These are phyloP conservation scores for Telfairia occidentalis DNA, from an alignment of 331 rosid species.

Conservation along the genomic window DNA sequence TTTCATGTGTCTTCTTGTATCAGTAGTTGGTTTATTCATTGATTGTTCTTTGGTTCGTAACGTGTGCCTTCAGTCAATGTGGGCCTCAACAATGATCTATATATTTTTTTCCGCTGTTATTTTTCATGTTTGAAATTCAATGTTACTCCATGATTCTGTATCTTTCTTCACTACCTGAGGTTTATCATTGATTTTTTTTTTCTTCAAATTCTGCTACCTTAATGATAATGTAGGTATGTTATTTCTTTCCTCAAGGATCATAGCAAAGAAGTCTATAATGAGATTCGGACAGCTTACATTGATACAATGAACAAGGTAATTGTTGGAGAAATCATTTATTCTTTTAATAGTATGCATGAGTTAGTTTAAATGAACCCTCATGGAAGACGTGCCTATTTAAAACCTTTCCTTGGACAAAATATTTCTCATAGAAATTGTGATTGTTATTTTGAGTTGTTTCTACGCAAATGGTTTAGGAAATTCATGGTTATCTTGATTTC, in stretches of 20 bases:
- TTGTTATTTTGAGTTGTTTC: not conserved
- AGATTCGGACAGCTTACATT: slow-evolving; percentile 83
- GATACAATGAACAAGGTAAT: slow-evolving; percentile 95
- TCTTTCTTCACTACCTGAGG: not conserved
- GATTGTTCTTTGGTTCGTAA: not conserved
- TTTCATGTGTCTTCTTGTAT: not conserved
- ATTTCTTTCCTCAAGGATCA: slow-evolving; percentile 85
- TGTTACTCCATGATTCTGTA: slow-evolving; percentile 2
- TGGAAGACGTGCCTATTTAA: not conserved
- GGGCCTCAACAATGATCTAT: not conserved
- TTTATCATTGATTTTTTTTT: not conserved
- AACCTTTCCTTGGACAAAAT: not conserved
- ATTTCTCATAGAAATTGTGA: not conserved
- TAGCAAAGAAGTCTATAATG: slow-evolving; percentile 78
- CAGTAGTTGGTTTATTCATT: not conserved
- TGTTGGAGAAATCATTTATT: not conserved
- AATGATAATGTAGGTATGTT: slow-evolving; percentile 47
- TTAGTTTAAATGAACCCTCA: not conserved
- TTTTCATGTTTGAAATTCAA: not conserved
- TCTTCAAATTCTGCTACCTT: slow-evolving; percentile 3
- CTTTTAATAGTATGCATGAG: not conserved
- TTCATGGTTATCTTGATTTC: slow-evolving; percentile 3
- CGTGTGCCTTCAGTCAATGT: not conserved
- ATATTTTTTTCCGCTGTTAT: not conserved
- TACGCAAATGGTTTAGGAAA: not conserved